Percentiles rank a stretch among this genome's conserved stretches.
These are phyloP conservation scores for Nepenthes alata DNA, from an alignment of 179 eudicot species.

Conservation along the genomic window DNA sequence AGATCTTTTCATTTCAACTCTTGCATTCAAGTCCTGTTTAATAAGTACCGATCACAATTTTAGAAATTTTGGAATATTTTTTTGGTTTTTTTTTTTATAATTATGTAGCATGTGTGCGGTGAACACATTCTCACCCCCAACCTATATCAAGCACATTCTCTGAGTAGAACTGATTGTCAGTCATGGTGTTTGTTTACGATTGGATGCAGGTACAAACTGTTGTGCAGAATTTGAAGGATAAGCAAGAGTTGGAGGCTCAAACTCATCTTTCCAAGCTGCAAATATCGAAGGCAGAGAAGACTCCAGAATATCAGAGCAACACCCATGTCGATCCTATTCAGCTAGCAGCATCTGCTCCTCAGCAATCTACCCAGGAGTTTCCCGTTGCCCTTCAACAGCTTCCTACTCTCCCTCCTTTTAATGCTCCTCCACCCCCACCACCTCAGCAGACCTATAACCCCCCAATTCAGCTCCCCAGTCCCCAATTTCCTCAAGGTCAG, in stretches of 20 bases:
- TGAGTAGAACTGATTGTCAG: too few relatives aligned
- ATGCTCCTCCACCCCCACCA: constrained; percentile 26
- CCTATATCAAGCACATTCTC: too few relatives aligned
- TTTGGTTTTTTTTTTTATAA: too few relatives aligned
- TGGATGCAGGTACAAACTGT: constrained; percentile 58
- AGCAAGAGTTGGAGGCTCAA: constrained; percentile 78
- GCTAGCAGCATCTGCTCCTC: constrained; percentile 31
- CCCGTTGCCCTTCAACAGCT: constrained; percentile 24
- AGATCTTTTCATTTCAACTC: too few relatives aligned
- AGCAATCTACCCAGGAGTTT: constrained; percentile 31
- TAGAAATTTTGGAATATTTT: too few relatives aligned
- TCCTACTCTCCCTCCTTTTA: constrained; percentile 23
- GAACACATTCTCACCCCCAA: too few relatives aligned
- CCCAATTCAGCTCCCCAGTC: constrained; percentile 18
- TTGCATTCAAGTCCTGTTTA: too few relatives aligned
- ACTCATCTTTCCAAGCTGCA: constrained; percentile 53
- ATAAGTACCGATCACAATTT: too few relatives aligned
- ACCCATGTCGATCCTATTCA: constrained; percentile 25
- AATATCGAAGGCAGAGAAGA: constrained; percentile 35
- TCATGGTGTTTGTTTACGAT: background rate
- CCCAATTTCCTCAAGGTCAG: constrained; percentile 40
- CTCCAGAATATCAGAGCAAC: constrained; percentile 24
- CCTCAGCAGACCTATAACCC: constrained; percentile 40
- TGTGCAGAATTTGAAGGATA: constrained; percentile 60
- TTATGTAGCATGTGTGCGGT: too few relatives aligned